Base-by-base conservation (phyloP, 2,329 filamentous ascomycete species). In the Colletotrichum musae region DNA sequence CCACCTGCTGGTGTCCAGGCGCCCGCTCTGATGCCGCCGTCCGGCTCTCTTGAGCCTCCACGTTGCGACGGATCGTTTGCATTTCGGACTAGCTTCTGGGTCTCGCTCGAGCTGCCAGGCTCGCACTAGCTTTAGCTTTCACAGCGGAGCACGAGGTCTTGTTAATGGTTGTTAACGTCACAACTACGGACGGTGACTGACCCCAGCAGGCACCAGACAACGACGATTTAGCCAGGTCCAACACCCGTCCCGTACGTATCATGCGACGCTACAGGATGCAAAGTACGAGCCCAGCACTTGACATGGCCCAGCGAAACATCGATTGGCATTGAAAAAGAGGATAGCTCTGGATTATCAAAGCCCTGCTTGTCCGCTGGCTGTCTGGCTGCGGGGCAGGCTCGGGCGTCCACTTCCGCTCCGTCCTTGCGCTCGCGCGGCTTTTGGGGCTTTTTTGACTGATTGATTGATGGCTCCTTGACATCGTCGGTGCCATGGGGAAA, bases 11-110 rank as follows among this genome's bases (percentile, higher is more conserved):
- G 28, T 26, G 39, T 32, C 24, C 61, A 64, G 56, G 61, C 43
- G 62, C 57, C 50, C 61, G 61, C 61, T 64, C 63, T 60, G 63
- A 66, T 66, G 64, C 58, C 64, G 52, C 64, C 64, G 58, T 63
- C 58, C 58, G 41, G 52, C 16, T 26, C 45, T 63, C 24, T 43
- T 63, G 58, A 68, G 68, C 64, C 68, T 70, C 51, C 58, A 68
- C 9, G n/a, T 56, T 39, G 54, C 39, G n/a, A 60, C 47, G 62
- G 62, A 52, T 59, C 50, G 43, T 66, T 50, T 32, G n/a, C 18
- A 50, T 28, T 36, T 43, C 50, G 50, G 39, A 39, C 62, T 41
- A 26, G 36, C 24, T 57, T 26, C 32, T 24, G 36, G 41, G 26
- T 43, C 52, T 50, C 39, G 28, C n/a, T 48, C 50, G 36, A 60